Conservation (phyloP, 768 basidiomycete genomes). For the Hygrophorus pudorinus region DNA sequence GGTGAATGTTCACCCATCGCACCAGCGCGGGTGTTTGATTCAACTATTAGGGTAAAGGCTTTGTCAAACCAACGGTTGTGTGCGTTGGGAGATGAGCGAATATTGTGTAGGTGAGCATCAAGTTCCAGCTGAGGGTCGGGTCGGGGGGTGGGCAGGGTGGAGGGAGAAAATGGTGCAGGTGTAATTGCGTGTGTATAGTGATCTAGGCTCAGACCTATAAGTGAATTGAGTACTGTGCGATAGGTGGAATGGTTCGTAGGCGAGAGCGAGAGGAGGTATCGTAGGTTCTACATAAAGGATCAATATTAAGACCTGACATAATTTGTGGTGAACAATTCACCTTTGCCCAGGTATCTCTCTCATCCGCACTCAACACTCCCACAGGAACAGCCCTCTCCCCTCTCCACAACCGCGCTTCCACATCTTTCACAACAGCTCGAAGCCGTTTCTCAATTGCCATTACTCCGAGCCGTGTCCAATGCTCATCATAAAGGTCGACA, state of each 20-base stretch:
- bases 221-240: slow-evolving; percentile 56
- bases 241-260: slow-evolving; percentile 52
- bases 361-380: slow-evolving; percentile 68
- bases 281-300: slow-evolving; percentile 48
- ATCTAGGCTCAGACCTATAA: slow-evolving; percentile 79
- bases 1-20: slow-evolving; percentile 88
- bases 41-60: slow-evolving; percentile 70
- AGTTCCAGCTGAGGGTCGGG: slow-evolving; percentile 25
- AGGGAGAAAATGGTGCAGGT: slow-evolving; percentile 17
- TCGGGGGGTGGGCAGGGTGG: slow-evolving; percentile 19
- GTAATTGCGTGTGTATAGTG: slow-evolving; percentile 43
- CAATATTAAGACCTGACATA: not conserved
- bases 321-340: slow-evolving; percentile 30
- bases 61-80: slow-evolving; percentile 91
- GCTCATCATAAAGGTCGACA: slow-evolving; percentile 50
- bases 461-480: slow-evolving; percentile 24
- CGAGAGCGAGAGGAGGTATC: slow-evolving; percentile 57
- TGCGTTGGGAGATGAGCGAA: slow-evolving; percentile 55
- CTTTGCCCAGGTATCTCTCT: slow-evolving; percentile 72
- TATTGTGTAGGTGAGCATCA: slow-evolving; percentile 67
- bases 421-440: slow-evolving; percentile 47
- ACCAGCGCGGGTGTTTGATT: slow-evolving; percentile 76
- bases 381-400: slow-evolving; percentile 55
- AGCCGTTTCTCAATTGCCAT: slow-evolving; percentile 34
- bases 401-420: slow-evolving; percentile 30